Conservation (phyloP, 1,139 yeast species). For the Pichia sorboxylosa region DNA sequence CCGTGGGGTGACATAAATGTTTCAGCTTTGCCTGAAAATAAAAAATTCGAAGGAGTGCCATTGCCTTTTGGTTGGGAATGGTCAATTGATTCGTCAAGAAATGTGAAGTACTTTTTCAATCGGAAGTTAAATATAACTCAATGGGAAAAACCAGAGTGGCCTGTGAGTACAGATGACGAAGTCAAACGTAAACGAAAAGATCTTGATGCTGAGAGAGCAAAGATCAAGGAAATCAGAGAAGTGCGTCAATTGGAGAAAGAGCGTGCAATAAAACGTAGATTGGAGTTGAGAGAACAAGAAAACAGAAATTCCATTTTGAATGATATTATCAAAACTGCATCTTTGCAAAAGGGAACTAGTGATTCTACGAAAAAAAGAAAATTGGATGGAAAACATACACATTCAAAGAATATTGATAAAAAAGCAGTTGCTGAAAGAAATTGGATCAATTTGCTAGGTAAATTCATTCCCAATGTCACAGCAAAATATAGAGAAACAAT, state of each 20-base stretch:
- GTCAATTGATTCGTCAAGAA: constrained; percentile 33
- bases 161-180: constrained; percentile 8
- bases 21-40: constrained; percentile 9
- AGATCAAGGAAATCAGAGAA: constrained; percentile 13
- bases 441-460: constrained; percentile 61
- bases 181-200: constrained; percentile 19
- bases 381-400: too few species aligned
- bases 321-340: constrained; percentile 22
- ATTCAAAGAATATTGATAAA: not conserved
- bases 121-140: constrained; percentile 33
- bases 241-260: constrained; percentile 14
- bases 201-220: constrained; percentile 19
- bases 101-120: constrained; percentile 43
- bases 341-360: constrained; percentile 6
- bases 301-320: constrained; percentile 15
- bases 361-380: constrained; percentile 5
- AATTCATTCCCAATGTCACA: constrained; percentile 67
- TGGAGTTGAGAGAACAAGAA: constrained; percentile 17
- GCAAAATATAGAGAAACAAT: constrained; percentile 54
- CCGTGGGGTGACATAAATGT: constrained; percentile 15
- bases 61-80: constrained; percentile 46
- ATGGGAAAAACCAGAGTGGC: constrained; percentile 46
- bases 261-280: constrained; percentile 15
- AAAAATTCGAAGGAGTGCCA: constrained; percentile 22
- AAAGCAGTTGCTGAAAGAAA: constrained; percentile 21